Conservation (phyloP, 768 basidiomycete genomes). For the Kwoniella shandongensis region DNA sequence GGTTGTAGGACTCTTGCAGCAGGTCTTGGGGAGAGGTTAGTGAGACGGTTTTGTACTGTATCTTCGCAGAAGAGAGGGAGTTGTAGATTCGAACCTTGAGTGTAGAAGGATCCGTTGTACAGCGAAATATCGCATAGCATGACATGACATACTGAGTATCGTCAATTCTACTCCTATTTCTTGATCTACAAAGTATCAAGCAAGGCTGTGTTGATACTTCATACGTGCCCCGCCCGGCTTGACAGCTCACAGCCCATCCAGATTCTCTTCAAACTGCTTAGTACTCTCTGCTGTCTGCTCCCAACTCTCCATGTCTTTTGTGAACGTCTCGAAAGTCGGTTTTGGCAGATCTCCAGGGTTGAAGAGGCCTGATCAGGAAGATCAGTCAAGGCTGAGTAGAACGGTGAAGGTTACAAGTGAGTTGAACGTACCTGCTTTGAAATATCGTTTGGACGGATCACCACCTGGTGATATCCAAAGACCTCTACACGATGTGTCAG, state of each 20-base stretch:
- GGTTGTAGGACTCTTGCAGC: conserved; percentile 77
- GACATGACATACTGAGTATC: no score
- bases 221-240: no score
- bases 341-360: conserved; percentile 19
- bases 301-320: conserved; percentile 30
- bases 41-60: neutral
- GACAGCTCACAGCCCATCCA: conserved; percentile 14
- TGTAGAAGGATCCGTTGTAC: no score
- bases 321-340: conserved; percentile 27
- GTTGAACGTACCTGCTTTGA: conserved; percentile 22
- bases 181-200: no score
- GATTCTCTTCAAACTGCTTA: conserved; percentile 22
- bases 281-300: conserved; percentile 13
- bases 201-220: no score
- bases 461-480: conserved; percentile 10
- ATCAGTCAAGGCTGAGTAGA: neutral
- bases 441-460: conserved; percentile 5
- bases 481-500: neutral
- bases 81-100: no score
- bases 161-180: no score
- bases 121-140: no score
- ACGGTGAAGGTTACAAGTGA: no score
- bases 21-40: conserved; percentile 63
- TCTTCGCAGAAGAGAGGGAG: no score
- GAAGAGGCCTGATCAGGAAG: conserved; percentile 18